Percentiles rank a stretch among this genome's conserved stretches.
phyloP scores from a whole-genome alignment of 2,329 filamentous ascomycete species.

The Daldinia sp. region DNA sequence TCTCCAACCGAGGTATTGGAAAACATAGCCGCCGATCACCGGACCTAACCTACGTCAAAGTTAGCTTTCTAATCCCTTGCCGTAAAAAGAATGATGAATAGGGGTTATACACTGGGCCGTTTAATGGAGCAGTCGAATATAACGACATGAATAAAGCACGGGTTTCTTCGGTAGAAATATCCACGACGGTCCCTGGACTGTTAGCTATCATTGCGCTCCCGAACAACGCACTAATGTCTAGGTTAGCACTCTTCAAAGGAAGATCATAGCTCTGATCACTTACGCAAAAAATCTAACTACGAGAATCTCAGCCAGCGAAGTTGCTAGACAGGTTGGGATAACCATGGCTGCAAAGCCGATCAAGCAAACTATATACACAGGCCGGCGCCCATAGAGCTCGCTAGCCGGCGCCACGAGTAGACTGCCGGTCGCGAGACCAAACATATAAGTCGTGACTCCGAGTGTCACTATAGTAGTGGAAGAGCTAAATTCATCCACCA shows the following conservation, averaged over 20 bases:
- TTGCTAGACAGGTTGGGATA: conserved; percentile 77
- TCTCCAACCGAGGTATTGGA: conserved; percentile 82
- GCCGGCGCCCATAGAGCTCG: conserved; percentile 75
- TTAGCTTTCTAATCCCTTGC: neutral
- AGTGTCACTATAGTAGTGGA: conserved; percentile 74
- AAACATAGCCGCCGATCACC: conserved; percentile 84
- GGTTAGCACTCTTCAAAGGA: conserved; percentile 49
- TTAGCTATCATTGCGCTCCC: conserved; percentile 87
- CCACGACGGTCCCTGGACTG: conserved; percentile 83
- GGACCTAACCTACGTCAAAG: conserved; percentile 59
- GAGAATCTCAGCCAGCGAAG: conserved; percentile 76
- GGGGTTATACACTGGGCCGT: conserved; percentile 62
- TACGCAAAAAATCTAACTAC: conserved; percentile 79
- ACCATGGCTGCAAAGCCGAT: conserved; percentile 74
- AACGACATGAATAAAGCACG: conserved; percentile 86
- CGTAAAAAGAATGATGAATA: too few species aligned
- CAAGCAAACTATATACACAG: conserved; percentile 77
- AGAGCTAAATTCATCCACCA: conserved; percentile 75
- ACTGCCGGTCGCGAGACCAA: conserved; percentile 78
- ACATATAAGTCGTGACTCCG: conserved; percentile 81
- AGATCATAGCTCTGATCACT: conserved; percentile 41
- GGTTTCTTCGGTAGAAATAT: conserved; percentile 84
- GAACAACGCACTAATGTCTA: conserved; percentile 66
- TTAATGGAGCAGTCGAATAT: conserved; percentile 87
- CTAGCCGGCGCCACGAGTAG: conserved; percentile 80